phyloP scores from a whole-genome alignment of 257 asterid species.

The Verbena officinalis region DNA sequence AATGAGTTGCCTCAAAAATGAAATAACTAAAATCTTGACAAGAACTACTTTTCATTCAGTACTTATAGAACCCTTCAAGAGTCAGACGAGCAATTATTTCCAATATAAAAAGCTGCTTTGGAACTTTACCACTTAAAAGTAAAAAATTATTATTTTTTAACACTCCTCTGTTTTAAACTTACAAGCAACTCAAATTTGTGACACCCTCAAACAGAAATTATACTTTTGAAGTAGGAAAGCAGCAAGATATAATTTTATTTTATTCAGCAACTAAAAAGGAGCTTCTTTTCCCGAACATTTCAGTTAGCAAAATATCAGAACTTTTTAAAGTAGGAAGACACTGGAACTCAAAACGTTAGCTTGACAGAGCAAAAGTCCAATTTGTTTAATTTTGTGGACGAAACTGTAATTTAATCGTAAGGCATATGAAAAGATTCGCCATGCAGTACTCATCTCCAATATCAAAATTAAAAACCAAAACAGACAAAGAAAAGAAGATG shows the following conservation, averaged over 20 bases:
- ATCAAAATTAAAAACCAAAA: background rate
- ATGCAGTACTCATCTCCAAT: background rate
- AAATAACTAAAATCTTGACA: background rate
- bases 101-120: background rate
- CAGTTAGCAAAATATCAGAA: background rate
- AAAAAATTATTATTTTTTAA: background rate
- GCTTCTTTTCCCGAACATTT: background rate
- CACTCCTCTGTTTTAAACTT: background rate
- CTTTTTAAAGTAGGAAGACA: too few relatives aligned
- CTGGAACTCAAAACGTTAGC: background rate
- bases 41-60: slow-evolving; percentile 10
- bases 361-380: too few relatives aligned
- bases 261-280: background rate
- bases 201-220: background rate
- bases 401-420: slow-evolving; percentile 1
- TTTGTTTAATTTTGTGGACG: background rate
- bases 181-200: background rate
- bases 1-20: background rate
- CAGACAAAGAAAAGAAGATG: background rate
- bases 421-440: background rate
- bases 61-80: slow-evolving; percentile 8
- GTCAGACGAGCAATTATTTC: slow-evolving; percentile 11
- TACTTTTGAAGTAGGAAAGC: background rate
- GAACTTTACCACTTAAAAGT: background rate
- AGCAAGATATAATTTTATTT: background rate